Conservation (phyloP, 2,329 filamentous ascomycete species). For the Teratosphaeriaceae sp. region DNA sequence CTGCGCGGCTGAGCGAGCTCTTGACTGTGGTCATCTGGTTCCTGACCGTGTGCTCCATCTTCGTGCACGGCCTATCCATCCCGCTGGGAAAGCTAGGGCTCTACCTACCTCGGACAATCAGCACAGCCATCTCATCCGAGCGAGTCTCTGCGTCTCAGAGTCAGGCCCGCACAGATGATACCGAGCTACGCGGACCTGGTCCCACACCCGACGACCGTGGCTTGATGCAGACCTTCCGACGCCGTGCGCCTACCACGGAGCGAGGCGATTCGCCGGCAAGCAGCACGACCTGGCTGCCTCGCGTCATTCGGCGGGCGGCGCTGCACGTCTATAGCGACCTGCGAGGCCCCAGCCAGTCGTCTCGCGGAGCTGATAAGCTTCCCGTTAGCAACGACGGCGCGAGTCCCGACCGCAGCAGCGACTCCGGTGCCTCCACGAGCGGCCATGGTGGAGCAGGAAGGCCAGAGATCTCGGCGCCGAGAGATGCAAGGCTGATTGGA, state of each 20-base stretch:
- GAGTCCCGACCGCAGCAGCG: constrained; percentile 1
- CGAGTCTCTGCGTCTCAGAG: constrained; percentile 21
- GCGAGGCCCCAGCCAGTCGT: constrained; percentile 3
- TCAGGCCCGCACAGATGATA: constrained; percentile 10
- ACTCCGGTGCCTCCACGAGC: neutral
- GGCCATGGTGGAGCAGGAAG: constrained; percentile 6
- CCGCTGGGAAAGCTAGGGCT: constrained; percentile 62
- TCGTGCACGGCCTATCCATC: constrained; percentile 77
- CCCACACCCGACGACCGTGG: neutral
- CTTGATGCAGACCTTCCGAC: constrained; percentile 5
- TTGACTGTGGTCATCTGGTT: constrained; percentile 79
- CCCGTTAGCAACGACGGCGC: neutral
- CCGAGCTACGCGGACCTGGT: neutral
- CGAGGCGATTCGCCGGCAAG: constrained; percentile 3
- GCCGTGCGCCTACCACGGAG: constrained; percentile 7
- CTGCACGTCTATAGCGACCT: constrained; percentile 10
- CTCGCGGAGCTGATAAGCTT: neutral
- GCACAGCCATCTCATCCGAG: constrained; percentile 43
- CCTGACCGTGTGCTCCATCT: constrained; percentile 72
- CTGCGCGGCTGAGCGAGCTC: constrained; percentile 57
- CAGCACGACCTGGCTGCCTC: constrained; percentile 6
- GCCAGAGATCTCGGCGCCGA: constrained; percentile 14
- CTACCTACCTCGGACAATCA: constrained; percentile 59
- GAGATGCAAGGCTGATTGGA: constrained; percentile 14
- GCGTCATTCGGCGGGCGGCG: constrained; percentile 3